A percentile compares a stretch with the other conserved stretches of the same genome.
Conservation (phyloP, 192 early-diverging fungal genomes). For the Allomyces macrogynus region DNA sequence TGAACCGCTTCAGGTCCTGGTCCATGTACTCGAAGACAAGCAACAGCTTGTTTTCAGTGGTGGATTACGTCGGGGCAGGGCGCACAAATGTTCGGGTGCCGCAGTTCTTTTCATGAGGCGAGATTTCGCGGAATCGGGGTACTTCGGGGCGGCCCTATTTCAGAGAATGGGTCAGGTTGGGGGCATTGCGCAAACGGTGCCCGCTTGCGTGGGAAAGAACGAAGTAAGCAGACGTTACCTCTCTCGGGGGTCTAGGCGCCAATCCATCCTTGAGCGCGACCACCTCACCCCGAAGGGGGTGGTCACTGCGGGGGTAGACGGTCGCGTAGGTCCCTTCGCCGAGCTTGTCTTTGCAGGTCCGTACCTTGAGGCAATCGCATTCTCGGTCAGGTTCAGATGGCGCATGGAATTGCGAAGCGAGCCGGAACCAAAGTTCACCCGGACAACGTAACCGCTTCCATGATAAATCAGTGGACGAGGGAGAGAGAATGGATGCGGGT, state of each 20-base stretch:
- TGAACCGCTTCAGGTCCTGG: slow-evolving; percentile 70
- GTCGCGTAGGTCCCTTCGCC: slow-evolving; percentile 95
- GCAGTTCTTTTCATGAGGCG: slow-evolving; percentile 90
- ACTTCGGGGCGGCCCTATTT: slow-evolving; percentile 84
- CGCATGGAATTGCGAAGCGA: too few relatives aligned
- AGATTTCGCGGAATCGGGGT: slow-evolving; percentile 97
- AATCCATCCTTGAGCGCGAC: slow-evolving; percentile 96
- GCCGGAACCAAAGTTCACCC: too few relatives aligned
- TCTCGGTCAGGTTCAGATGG: too few relatives aligned
- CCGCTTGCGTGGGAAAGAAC: too few relatives aligned
- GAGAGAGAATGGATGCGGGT: too few relatives aligned
- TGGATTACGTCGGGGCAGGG: slow-evolving; percentile 64
- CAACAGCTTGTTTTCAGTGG: slow-evolving; percentile 62
- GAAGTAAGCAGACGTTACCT: neutral
- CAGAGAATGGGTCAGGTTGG: slow-evolving; percentile 11
- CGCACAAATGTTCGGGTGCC: slow-evolving; percentile 79
- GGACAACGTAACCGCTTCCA: too few relatives aligned
- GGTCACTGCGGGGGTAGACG: slow-evolving; percentile 65
- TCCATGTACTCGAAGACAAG: slow-evolving; percentile 78
- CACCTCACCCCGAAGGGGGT: slow-evolving; percentile 61
- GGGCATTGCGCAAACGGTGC: too few relatives aligned
- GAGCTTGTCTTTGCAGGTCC: slow-evolving; percentile 72
- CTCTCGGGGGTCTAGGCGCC: slow-evolving; percentile 52
- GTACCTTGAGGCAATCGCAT: slow-evolving; percentile 18
- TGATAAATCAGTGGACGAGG: too few relatives aligned